Base-by-base conservation (phyloP, 495 filamentous ascomycete genomes). In the Aspergillus coremiiformis region DNA sequence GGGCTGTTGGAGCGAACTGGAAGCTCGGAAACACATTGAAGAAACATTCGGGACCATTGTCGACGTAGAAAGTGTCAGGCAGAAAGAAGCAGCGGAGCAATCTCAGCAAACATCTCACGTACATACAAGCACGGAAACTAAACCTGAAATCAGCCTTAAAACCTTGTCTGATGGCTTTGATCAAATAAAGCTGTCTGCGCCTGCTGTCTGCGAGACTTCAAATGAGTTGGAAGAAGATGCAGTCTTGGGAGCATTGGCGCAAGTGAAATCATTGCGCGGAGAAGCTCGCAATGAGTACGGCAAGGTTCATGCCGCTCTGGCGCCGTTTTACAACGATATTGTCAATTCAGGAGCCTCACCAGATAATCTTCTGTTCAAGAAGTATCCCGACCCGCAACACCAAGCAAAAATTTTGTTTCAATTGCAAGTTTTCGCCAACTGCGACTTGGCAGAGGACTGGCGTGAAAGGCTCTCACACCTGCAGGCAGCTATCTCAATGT, bases 1-100 rank as follows among this genome's bases (percentile, higher is more conserved):
- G 80, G 89, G 85, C 5, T 85, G 87, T 58, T 99, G 94, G 94
- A 86, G 92, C 62, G 94, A 99, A 63, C 64, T 69, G 5, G 93
- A 95, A 62, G 93, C 93, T 0, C 78, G 92, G 46, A 79, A 78
- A 60, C 72, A 86, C 54, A 84, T 86, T 23, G 93, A 96, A 54
- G 82, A 87, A 20, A 77, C 79, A 2, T 79, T 89, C 71, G 78
- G 76, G 54, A 79, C 81, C 51, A 84, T 84, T 52, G 72, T 82
- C 19, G 82, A 88, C 45, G 72, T 80, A 12, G 70, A 82, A 52
- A 75, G 71, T 44, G 73, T 73, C 19, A 75, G 73, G 54, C 65
- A 74, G 20, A 71, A 77, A 52, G 79, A 80, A 44, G 62, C 44
- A 64, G 71, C 63, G 8, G 64, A 63, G 4, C 47, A 64, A 24